Conservation (phyloP, 805 yeast genomes). For the Saccharomyces paradoxus region DNA sequence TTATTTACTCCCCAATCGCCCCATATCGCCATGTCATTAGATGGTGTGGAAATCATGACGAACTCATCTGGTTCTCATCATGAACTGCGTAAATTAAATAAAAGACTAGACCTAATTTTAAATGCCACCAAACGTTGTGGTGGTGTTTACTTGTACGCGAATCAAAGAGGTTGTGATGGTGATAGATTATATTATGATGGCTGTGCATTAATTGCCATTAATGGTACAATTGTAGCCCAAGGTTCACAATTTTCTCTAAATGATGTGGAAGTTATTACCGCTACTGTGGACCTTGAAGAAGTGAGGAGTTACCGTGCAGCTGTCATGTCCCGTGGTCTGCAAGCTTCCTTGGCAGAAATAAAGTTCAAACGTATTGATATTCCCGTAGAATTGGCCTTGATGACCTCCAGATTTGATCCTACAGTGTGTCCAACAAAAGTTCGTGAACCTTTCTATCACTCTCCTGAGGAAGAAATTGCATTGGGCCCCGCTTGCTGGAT, state of each 20-base stretch:
- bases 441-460: constrained; percentile 50
- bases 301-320: constrained; percentile 75
- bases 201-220: constrained; percentile 86
- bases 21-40: constrained; percentile 81
- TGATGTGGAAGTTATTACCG: constrained; percentile 93
- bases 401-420: constrained; percentile 51
- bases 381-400: constrained; percentile 59
- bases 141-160: constrained; percentile 86
- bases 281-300: constrained; percentile 88
- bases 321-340: constrained; percentile 66
- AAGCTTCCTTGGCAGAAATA: constrained; percentile 37
- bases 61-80: constrained; percentile 98
- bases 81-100: constrained; percentile 81
- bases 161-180: constrained; percentile 98
- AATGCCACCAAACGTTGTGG: constrained; percentile 96
- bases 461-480: constrained; percentile 94
- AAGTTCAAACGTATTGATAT: constrained; percentile 48
- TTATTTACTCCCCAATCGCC: constrained; percentile 95
- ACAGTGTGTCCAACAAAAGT: constrained; percentile 48
- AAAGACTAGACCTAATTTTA: constrained; percentile 72
- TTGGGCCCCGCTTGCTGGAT: constrained; percentile 99
- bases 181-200: constrained; percentile 96
- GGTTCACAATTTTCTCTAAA: constrained; percentile 81
- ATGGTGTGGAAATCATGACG: constrained; percentile 95
- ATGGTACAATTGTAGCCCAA: constrained; percentile 88